Evolutionary conservation across 2,329 filamentous ascomycete species (phyloP), one percentile per base, ranked within the genome.

Genomic region (Rhexocercosporidium sp.): DNA sequence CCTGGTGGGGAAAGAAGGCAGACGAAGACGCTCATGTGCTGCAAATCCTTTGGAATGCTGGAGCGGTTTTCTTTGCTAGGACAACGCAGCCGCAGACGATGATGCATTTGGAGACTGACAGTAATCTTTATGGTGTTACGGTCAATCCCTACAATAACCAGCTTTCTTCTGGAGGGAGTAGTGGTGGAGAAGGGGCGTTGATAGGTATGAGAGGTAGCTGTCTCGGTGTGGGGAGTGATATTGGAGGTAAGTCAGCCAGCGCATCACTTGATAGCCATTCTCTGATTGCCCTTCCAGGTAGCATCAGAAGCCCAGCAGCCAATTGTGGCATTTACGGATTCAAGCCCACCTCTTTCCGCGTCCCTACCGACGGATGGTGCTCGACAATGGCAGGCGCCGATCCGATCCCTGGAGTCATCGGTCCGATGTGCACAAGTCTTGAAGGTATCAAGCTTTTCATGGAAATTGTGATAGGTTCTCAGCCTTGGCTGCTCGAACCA

Each of bases 191-290:
- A 75, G 87, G 83, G 0, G 86, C 84, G 0, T 77, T 90, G 16
- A 74, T 90, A 29, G 84, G 83, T 3, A 82, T 90, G 79, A 81
- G 82, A 27, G 73, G 69, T 16, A 72, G 81, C 37, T 80, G 87
- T 62, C 72, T 90, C 1, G 89, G 88, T 1, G 80, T 89, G n/a
- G 87, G 86, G 0, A 89, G 87, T 0, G 88, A 90, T 75, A 84
- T 90, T 59, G 83, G 82, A 3, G 83, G 54, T 54, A n/a, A 25
- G 27, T 64, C 27, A 44, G 3, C 41, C 1, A 4, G 39, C 14
- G 12, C 27, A 6, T 64, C 39, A 41, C 37, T 57, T 37, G 27
- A 25, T 18, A 29, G 9, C 3, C 25, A 34, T 16, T n/a, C 7
- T 41, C 12, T 27, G 25, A 37, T 16, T 14, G 54, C 67, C n/a